A percentile compares a stretch with the other conserved stretches of the same genome.
Evolutionary conservation across 192 early-diverging fungal species (phyloP).

Genomic region (Thamnidium elegans): DNA sequence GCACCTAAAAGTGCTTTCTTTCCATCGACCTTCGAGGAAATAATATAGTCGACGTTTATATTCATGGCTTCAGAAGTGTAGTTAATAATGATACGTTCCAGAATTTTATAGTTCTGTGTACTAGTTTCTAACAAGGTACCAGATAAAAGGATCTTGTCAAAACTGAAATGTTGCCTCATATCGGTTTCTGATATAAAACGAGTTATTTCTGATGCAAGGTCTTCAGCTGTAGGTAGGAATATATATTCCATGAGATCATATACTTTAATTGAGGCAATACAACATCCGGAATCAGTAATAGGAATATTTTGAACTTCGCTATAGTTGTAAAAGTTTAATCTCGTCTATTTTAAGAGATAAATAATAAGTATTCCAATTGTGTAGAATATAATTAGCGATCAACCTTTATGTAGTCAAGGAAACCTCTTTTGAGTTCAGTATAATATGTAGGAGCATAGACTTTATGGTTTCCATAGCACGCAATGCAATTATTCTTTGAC

Average conservation of each 20-base stretch:
- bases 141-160: not conserved
- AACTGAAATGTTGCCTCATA: not conserved
- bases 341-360: not conserved
- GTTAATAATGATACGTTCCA: not conserved
- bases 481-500: not conserved
- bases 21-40: not conserved
- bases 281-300: not conserved
- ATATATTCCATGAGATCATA: slow-evolving; percentile 5
- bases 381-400: not conserved
- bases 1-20: not conserved
- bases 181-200: not conserved
- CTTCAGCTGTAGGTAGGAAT: not conserved
- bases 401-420: slow-evolving; percentile 9
- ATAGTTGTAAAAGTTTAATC: not conserved
- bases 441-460: not conserved
- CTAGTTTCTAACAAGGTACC: not conserved
- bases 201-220: not conserved
- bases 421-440: not conserved
- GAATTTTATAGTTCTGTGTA: not conserved
- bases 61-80: not conserved
- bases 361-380: not conserved
- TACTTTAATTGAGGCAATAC: not conserved
- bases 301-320: not conserved
- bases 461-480: not conserved
- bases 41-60: not conserved